Conservation (phyloP, 1,139 yeast species). For the Lodderomyces margitis region DNA sequence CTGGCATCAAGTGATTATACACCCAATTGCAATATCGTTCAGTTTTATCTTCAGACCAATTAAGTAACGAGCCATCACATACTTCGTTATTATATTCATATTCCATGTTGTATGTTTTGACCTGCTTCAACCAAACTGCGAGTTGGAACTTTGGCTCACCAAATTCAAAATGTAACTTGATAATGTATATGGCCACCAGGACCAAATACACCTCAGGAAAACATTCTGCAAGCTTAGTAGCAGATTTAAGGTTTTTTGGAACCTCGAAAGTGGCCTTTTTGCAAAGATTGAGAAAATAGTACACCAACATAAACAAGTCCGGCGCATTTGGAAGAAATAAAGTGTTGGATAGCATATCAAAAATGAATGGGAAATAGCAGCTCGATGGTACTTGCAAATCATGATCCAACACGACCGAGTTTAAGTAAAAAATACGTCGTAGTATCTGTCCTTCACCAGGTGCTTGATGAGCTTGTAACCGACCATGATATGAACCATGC, state of each 20-base stretch:
- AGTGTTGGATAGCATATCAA: constrained; percentile 26
- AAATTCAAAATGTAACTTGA: constrained; percentile 23
- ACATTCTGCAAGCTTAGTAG: constrained; percentile 1
- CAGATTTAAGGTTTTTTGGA: neutral
- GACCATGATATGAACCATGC: constrained; percentile 23
- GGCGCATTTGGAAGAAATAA: constrained; percentile 33
- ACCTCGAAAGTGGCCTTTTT: constrained; percentile 4
- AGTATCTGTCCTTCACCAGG: constrained; percentile 31
- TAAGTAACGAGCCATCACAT: constrained; percentile 26
- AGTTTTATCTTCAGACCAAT: constrained; percentile 41
- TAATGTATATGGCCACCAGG: constrained; percentile 24
- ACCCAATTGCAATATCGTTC: constrained; percentile 43
- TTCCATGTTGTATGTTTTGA: constrained; percentile 21
- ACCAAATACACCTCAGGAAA: constrained; percentile 33
- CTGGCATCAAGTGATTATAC: constrained; percentile 31
- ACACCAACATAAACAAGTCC: constrained; percentile 21
- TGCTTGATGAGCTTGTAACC: constrained; percentile 28
- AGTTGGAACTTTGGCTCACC: constrained; percentile 3
- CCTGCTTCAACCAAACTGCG: constrained; percentile 23
- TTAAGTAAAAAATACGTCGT: constrained; percentile 5
- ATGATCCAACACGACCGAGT: neutral
- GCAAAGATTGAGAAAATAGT: neutral
- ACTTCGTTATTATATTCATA: constrained; percentile 21
- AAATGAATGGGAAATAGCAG: constrained; percentile 36
- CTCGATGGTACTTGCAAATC: constrained; percentile 18